Evolutionary conservation across 2,329 filamentous ascomycete species (phyloP).

Genomic region (Epichloe hybrida): DNA sequence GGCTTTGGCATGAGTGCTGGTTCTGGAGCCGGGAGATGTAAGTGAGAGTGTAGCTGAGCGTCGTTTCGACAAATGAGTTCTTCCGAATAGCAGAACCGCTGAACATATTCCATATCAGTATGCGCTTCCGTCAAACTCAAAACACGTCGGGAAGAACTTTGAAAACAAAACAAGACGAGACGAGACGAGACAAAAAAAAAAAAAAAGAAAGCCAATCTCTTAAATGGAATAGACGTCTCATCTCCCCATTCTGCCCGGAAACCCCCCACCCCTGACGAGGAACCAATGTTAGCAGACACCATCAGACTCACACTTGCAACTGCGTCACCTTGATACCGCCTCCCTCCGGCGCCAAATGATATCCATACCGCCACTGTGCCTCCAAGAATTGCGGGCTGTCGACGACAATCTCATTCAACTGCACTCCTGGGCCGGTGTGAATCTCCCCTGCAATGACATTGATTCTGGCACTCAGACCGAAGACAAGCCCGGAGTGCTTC

Average conservation of each 20-base stretch:
- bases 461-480: constrained; percentile 55
- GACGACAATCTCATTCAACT: constrained; percentile 64
- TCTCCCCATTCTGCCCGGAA: too few species aligned
- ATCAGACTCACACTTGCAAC: constrained; percentile 54
- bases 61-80: constrained; percentile 89
- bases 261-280: too few species aligned
- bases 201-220: too few species aligned
- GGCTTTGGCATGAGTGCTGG: constrained; percentile 29
- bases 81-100: constrained; percentile 32
- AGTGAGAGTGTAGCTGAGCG: constrained; percentile 73
- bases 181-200: background rate
- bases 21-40: constrained; percentile 47
- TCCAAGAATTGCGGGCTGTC: constrained; percentile 82
- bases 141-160: background rate
- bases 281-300: too few species aligned
- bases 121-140: background rate
- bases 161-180: too few species aligned
- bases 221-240: too few species aligned
- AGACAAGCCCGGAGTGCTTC: constrained; percentile 63
- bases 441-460: constrained; percentile 48
- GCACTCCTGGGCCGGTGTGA: constrained; percentile 46
- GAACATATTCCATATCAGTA: background rate
- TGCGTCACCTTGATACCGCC: constrained; percentile 76
- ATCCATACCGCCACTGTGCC: constrained; percentile 79
- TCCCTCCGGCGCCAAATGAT: constrained; percentile 52